Base-by-base conservation (phyloP, 2,329 filamentous ascomycete species). In the Aspergillus aculeatus region DNA sequence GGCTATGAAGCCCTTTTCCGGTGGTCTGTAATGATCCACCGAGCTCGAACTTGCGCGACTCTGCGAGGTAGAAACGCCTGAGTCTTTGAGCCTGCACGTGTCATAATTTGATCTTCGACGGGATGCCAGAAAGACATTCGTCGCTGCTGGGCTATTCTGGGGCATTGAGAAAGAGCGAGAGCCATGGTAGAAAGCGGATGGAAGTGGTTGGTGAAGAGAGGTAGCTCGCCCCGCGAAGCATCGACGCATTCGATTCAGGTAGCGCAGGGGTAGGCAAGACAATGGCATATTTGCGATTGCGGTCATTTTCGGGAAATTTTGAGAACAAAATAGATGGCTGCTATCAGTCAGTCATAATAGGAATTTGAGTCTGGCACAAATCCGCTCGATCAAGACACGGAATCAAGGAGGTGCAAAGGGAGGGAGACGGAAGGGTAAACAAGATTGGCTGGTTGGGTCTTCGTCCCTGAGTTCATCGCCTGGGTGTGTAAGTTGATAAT, bases 1-100 rank as follows among this genome's bases (percentile, higher is more conserved):
- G 12, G 80, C 78, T 52, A 83, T 64, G 19, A 83, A 53, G 5
- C 81, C 81, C 2, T 69, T 79, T 19, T 72, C 77, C 1, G 81
- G 81, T 12, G 77, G 77, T n/a, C 67, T 71, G 65, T 83, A 82
- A 58, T 71, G 72, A 47, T 69, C 66, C 14, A 63, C 62, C 9
- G 67, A 65, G 14, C 63, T 66, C 41, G 48, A 31, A 21, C 24
- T 31, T 16, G 47, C n/a, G 31, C 24, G 29, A 29, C 24, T 26
- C 19, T 47, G 32, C 16, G 47, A 44, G 47, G 44, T 16, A 12
- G 57, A 51, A 5, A 26, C 10, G 41, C 26, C 26, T 24, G 24
- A 48, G 23, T 10, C 44, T n/a, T 31, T 51, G 44, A 38, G 55
- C 12, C 19, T 48, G 41, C 31, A 35, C 21, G 49, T 26, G 47